Evolutionary conservation across 148 eudicot genomes (phyloP).

Genomic region (Cornus kousa): DNA sequence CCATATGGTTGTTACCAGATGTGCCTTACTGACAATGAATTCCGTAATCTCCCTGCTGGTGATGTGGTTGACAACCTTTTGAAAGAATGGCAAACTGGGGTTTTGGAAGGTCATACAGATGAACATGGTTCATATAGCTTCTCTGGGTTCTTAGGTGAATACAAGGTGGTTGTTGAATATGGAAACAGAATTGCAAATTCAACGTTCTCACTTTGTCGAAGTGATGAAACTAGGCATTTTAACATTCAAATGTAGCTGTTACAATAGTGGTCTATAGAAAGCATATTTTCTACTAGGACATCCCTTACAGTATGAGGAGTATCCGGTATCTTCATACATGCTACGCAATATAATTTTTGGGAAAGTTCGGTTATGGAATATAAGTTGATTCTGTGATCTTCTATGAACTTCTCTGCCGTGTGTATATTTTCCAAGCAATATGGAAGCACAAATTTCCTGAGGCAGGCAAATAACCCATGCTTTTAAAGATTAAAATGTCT

Average conservation of each 20-base stretch:
- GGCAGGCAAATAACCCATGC: too few relatives aligned
- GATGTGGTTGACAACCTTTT: constrained; percentile 55
- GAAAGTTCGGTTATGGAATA: not conserved
- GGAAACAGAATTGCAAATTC: constrained; percentile 29
- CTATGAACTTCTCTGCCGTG: not conserved
- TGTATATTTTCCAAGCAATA: too few relatives aligned
- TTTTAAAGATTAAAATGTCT: too few relatives aligned
- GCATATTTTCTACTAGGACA: not conserved
- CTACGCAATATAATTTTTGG: not conserved
- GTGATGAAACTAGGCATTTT: constrained; percentile 44
- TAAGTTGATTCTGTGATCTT: not conserved
- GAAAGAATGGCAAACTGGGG: constrained; percentile 49
- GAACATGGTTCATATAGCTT: constrained; percentile 46
- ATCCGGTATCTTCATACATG: not conserved
- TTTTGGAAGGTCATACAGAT: constrained; percentile 36
- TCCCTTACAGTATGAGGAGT: not conserved
- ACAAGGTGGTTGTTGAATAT: constrained; percentile 28
- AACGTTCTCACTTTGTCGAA: constrained; percentile 37
- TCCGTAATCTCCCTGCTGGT: constrained; percentile 56
- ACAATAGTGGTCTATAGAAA: not conserved
- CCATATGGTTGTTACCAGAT: constrained; percentile 47
- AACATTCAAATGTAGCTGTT: constrained; percentile 39
- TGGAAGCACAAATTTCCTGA: too few relatives aligned
- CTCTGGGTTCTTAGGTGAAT: constrained; percentile 52
- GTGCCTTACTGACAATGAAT: constrained; percentile 58